These are phyloP conservation scores for Plasmopara viticola DNA, from an alignment of 352 stramenopile species.

Conservation along the genomic window DNA sequence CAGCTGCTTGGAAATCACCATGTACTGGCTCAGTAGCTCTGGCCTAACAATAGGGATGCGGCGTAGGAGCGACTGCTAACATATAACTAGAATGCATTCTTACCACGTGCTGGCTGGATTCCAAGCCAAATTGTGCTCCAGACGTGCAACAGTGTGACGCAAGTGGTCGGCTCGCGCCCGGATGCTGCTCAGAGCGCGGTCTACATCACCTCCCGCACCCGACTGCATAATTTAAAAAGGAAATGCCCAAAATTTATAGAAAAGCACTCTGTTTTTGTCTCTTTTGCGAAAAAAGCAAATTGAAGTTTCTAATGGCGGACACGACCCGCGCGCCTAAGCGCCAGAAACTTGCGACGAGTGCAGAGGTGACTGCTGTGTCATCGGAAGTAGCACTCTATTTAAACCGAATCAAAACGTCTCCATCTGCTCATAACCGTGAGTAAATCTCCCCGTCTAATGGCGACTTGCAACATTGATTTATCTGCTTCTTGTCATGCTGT, in stretches of 20 bases:
- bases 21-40: constrained; percentile 78
- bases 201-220: constrained; percentile 50
- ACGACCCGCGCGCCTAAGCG: constrained; percentile 14
- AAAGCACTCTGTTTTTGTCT: too few species aligned
- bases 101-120: constrained; percentile 76
- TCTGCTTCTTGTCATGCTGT: not conserved
- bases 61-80: not conserved
- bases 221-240: constrained; percentile 23
- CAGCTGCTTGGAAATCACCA: constrained; percentile 82
- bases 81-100: not conserved
- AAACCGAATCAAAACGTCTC: constrained; percentile 28
- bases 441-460: constrained; percentile 1
- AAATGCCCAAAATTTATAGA: too few species aligned
- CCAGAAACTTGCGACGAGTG: constrained; percentile 11
- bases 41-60: constrained; percentile 30
- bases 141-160: constrained; percentile 61
- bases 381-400: constrained; percentile 28
- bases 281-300: too few species aligned
- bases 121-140: constrained; percentile 79
- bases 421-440: constrained; percentile 44
- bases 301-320: constrained; percentile 13
- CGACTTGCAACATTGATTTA: not conserved
- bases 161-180: constrained; percentile 73
- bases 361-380: not conserved
- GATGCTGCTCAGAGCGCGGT: constrained; percentile 74